phyloP scores from a whole-genome alignment of 768 basidiomycete species.

The Leucosporidium scottii region DNA sequence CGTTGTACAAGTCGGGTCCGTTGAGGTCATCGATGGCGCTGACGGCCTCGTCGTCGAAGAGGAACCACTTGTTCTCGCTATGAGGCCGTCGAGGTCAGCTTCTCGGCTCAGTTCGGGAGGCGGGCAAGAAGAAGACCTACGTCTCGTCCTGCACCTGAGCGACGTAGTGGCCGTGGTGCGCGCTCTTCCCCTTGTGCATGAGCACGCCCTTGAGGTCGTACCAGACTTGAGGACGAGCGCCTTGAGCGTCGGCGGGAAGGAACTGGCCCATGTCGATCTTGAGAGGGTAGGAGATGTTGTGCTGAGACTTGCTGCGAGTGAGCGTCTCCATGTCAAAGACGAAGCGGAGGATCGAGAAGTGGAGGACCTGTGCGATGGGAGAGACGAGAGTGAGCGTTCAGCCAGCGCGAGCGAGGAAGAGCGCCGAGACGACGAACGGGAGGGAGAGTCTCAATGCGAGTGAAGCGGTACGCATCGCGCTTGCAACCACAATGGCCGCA shows the following conservation, averaged over 20 bases:
- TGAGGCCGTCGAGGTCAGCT: neutral
- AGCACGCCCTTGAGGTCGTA: slow-evolving; percentile 82
- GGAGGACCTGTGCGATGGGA: slow-evolving; percentile 49
- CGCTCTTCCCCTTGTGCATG: slow-evolving; percentile 83
- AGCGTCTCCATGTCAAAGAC: slow-evolving; percentile 70
- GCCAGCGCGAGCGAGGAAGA: neutral
- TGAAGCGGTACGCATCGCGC: slow-evolving; percentile 72
- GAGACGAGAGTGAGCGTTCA: neutral
- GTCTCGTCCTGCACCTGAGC: slow-evolving; percentile 68
- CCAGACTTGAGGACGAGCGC: slow-evolving; percentile 37
- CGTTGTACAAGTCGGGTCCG: slow-evolving; percentile 36
- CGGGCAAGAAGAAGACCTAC: slow-evolving; percentile 44
- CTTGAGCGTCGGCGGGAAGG: slow-evolving; percentile 39
- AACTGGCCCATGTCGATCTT: slow-evolving; percentile 66
- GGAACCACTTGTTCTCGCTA: slow-evolving; percentile 71
- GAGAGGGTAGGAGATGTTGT: slow-evolving; percentile 68
- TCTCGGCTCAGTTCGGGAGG: neutral
- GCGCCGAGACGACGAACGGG: slow-evolving; percentile 46
- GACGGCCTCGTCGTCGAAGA: slow-evolving; percentile 85
- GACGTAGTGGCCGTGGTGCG: slow-evolving; percentile 84
- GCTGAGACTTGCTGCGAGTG: slow-evolving; percentile 81
- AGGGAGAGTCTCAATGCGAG: slow-evolving; percentile 63
- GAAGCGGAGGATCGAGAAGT: slow-evolving; percentile 90
- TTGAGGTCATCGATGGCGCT: slow-evolving; percentile 41
- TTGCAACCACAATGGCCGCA: slow-evolving; percentile 67